Percentiles rank a stretch among this genome's conserved stretches.
Conservation (phyloP, 2,329 filamentous ascomycete species). For the Microdochium trichocladiopsis region DNA sequence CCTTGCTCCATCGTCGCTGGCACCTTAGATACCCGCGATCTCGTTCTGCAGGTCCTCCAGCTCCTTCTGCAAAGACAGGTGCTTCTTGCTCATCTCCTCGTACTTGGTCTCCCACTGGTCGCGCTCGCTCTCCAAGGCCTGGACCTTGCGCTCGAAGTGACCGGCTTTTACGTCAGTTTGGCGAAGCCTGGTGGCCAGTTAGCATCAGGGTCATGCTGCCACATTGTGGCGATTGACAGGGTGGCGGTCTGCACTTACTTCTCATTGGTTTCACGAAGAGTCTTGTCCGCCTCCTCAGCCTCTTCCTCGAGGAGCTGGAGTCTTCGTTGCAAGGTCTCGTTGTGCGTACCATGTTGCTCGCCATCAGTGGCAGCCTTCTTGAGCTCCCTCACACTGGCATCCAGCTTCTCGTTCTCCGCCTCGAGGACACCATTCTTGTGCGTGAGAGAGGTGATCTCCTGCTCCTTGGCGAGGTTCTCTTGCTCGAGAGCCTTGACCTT, state of each 20-base stretch:
- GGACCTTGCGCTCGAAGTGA: conserved; percentile 98
- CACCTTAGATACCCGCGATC: conserved; percentile 75
- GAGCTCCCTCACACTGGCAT: conserved; percentile 72
- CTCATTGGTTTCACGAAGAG: conserved; percentile 93
- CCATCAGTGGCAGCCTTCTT: conserved; percentile 84
- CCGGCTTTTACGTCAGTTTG: conserved; percentile 99
- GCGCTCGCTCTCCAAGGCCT: conserved; percentile 85
- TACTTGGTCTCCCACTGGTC: conserved; percentile 97
- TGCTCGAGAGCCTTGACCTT: conserved; percentile 90
- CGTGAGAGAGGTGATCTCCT: conserved; percentile 92
- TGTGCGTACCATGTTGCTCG: conserved; percentile 76
- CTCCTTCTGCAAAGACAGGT: conserved; percentile 77
- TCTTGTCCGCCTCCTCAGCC: conserved; percentile 94
- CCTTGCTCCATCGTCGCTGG: conserved; percentile 2
- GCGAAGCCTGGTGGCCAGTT: conserved; percentile 61
- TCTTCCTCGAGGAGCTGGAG: conserved; percentile 97
- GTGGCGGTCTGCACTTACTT: conserved; percentile 61
- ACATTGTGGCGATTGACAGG: background rate
- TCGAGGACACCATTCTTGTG: conserved; percentile 95
- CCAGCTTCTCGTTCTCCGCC: conserved; percentile 85
- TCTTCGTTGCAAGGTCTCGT: conserved; percentile 85
- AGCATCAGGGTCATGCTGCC: background rate
- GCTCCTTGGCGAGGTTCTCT: conserved; percentile 93
- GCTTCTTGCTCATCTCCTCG: conserved; percentile 94
- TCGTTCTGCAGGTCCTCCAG: conserved; percentile 84